A percentile compares a stretch with the other conserved stretches of the same genome.
Evolutionary conservation across 1,139 yeast species (phyloP).

Genomic region (Arxiozyma telluris): DNA sequence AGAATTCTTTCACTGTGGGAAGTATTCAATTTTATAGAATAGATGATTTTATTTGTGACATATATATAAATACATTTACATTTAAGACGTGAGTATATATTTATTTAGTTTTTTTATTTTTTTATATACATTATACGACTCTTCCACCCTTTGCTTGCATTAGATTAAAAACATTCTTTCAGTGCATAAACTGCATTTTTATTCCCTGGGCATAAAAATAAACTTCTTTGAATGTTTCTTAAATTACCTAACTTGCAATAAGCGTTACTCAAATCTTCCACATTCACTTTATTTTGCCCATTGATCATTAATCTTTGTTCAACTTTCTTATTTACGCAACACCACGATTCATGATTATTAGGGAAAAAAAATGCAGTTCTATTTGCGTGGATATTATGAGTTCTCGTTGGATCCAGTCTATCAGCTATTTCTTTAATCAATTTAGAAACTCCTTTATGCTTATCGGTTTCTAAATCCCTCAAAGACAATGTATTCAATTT

Average conservation of each 20-base stretch:
- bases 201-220: conserved; percentile 41
- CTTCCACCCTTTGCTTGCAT: neutral
- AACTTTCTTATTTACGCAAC: conserved; percentile 42
- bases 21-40: conserved; percentile 32
- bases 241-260: conserved; percentile 40
- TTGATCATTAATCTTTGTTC: conserved; percentile 47
- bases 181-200: conserved; percentile 20
- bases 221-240: conserved; percentile 53
- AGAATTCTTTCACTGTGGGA: conserved; percentile 50
- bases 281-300: conserved; percentile 38
- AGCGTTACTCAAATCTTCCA: conserved; percentile 45
- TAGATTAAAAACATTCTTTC: conserved; percentile 22
- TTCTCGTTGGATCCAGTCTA: conserved; percentile 23
- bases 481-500: conserved; percentile 52
- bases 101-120: too few species aligned
- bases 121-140: too few species aligned
- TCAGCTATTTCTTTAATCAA: conserved; percentile 46
- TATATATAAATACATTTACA: neutral
- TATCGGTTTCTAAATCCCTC: conserved; percentile 41
- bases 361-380: conserved; percentile 70
- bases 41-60: neutral
- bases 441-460: conserved; percentile 48
- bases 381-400: conserved; percentile 44
- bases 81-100: too few species aligned
- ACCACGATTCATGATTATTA: conserved; percentile 60